phyloP scores from a whole-genome alignment of 2,329 filamentous ascomycete genomes.

The Alternaria hordeiaustralica region DNA sequence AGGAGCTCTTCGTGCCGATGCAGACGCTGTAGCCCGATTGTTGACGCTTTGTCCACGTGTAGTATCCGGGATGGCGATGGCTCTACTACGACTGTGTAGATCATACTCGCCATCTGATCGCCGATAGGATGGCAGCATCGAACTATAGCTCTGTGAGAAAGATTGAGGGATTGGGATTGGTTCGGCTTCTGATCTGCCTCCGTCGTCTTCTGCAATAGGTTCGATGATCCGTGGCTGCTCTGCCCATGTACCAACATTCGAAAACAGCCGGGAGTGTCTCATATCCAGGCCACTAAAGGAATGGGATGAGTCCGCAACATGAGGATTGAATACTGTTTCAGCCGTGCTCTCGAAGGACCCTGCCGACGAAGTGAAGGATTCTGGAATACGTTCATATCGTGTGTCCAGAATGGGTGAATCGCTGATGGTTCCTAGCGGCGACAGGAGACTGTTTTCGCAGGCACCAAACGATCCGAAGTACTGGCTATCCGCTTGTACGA shows the following conservation, averaged over 20 bases:
- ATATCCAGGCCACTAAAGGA: conserved; percentile 40
- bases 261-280: conserved; percentile 36
- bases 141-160: conserved; percentile 23
- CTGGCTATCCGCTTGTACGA: conserved; percentile 21
- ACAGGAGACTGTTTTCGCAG: conserved; percentile 24
- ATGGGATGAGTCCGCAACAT: conserved; percentile 35
- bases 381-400: conserved; percentile 27
- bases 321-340: conserved; percentile 38
- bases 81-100: conserved; percentile 25
- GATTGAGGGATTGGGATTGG: conserved; percentile 42
- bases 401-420: conserved; percentile 35
- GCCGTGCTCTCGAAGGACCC: conserved; percentile 30
- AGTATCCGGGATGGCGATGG: conserved; percentile 40
- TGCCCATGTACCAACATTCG: conserved; percentile 37
- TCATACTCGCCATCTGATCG: conserved; percentile 15
- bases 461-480: conserved; percentile 35
- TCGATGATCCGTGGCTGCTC: conserved; percentile 40
- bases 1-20: conserved; percentile 25
- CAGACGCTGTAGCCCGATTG: conserved; percentile 8
- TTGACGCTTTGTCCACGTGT: conserved; percentile 21
- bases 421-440: conserved; percentile 19
- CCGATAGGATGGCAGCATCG: conserved; percentile 13
- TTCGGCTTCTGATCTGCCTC: conserved; percentile 20
- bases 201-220: conserved; percentile 36
- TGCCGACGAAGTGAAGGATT: conserved; percentile 21